A percentile compares a stretch with the other conserved stretches of the same genome.
phyloP scores from a whole-genome alignment of 768 basidiomycete species.

The Stropharia rugosoannulata region DNA sequence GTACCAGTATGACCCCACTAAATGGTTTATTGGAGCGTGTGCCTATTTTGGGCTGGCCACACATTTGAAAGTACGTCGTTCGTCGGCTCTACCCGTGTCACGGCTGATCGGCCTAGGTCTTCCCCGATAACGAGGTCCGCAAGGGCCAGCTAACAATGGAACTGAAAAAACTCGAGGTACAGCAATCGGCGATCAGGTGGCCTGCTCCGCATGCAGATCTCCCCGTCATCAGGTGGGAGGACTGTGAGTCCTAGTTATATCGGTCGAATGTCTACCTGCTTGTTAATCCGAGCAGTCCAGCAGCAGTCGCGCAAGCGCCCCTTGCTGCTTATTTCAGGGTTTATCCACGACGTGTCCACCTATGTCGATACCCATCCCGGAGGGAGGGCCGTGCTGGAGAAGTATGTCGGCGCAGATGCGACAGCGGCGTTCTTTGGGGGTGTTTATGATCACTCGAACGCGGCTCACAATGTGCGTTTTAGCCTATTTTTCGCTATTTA shows the following conservation, averaged over 20 bases:
- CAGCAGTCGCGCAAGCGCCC: slow-evolving; percentile 78
- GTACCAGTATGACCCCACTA: slow-evolving; percentile 92
- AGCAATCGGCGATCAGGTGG: slow-evolving; percentile 78
- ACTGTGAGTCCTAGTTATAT: slow-evolving; percentile 49
- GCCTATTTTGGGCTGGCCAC: slow-evolving; percentile 67
- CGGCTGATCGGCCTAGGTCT: slow-evolving; percentile 19
- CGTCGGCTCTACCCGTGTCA: not conserved
- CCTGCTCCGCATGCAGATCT: slow-evolving; percentile 74
- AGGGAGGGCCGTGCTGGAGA: slow-evolving; percentile 78
- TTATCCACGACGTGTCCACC: slow-evolving; percentile 84
- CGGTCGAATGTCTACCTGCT: slow-evolving; percentile 5
- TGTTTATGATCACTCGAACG: slow-evolving; percentile 61
- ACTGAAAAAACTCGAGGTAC: slow-evolving; percentile 79
- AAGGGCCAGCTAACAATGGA: slow-evolving; percentile 96
- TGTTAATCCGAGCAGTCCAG: slow-evolving; percentile 52
- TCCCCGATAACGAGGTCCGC: slow-evolving; percentile 60
- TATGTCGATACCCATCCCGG: slow-evolving; percentile 94
- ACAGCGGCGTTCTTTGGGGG: slow-evolving; percentile 93
- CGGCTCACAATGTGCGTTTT: slow-evolving; percentile 44
- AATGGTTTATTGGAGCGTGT: slow-evolving; percentile 82
- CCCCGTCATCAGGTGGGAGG: slow-evolving; percentile 84
- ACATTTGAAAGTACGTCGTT: slow-evolving; percentile 50
- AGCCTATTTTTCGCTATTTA: not conserved
- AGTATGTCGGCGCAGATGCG: slow-evolving; percentile 87
- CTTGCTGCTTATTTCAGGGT: slow-evolving; percentile 83